Evolutionary conservation across 2,329 filamentous ascomycete species (phyloP).

Genomic region (Coniochaeta ligniaria): DNA sequence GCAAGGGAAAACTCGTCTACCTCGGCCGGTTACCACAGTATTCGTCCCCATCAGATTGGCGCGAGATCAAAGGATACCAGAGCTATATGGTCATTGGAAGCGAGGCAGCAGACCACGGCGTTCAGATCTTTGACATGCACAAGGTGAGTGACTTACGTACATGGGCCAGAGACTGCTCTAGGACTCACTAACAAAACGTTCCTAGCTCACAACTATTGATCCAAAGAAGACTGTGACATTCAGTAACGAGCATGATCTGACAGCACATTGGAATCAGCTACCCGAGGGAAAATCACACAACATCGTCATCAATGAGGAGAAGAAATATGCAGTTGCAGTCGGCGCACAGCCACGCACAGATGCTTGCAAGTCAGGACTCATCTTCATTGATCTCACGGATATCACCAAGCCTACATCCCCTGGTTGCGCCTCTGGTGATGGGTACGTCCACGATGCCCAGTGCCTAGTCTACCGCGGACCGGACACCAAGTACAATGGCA

Average conservation of each 20-base stretch:
- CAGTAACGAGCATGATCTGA: constrained; percentile 23
- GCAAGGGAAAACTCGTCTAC: constrained; percentile 35
- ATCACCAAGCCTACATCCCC: constrained; percentile 43
- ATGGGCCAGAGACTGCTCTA: neutral
- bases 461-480: constrained; percentile 47
- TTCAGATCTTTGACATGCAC: constrained; percentile 58
- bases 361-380: constrained; percentile 35
- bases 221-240: constrained; percentile 28
- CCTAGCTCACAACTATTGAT: constrained; percentile 21
- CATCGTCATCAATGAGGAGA: constrained; percentile 43
- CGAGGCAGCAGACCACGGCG: constrained; percentile 40
- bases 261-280: constrained; percentile 24
- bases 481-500: constrained; percentile 33
- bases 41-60: constrained; percentile 26
- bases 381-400: constrained; percentile 50
- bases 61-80: constrained; percentile 34
- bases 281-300: constrained; percentile 40
- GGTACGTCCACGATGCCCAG: constrained; percentile 55
- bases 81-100: constrained; percentile 32
- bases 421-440: constrained; percentile 46
- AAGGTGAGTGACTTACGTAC: constrained; percentile 34
- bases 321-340: constrained; percentile 37
- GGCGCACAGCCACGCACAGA: constrained; percentile 30
- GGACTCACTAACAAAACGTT: neutral
- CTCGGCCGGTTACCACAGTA: constrained; percentile 37